Base-by-base conservation (phyloP, 2,329 filamentous ascomycete genomes). In the Arthroderma sp. region DNA sequence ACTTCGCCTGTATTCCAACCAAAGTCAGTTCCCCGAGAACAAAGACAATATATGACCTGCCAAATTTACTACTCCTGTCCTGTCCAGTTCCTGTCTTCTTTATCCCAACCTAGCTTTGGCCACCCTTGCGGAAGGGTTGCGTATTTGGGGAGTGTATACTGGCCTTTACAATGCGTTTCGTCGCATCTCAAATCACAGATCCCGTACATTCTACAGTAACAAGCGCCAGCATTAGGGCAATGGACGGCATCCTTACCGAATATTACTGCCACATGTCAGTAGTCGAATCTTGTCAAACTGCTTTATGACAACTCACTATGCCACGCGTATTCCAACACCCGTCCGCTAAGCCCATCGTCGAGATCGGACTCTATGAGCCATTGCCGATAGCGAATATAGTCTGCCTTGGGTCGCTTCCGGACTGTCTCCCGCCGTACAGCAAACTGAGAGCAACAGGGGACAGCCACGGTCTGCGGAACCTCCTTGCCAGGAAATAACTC, bases 191-290 rank as follows among this genome's bases (percentile, higher is more conserved):
- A 62, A 56, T 76, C 62, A 67, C 84, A 87, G 28, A 84, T 63
- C 0, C 83, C 83, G 63, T 82, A 87, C n/a, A 81, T 76, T 43
- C 82, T 80, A 70, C 84, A 87, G 67, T 86, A 86, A 66, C 84
- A 87, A 6, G 80, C 77, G 47, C 74, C 69, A 1, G 81, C 81
- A 17, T 73, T 71, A 0, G 84, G 84, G 62, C 84, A 87, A 62
- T 83, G 76, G 1, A 84, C 75, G 4, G 77, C 66, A 19, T 76
- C 69, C 61, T 80, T 79, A 55, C 79, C 79, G 58, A 63, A 61
- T 9, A 63, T 60, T 43, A 61, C 61, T 62, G 28, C 9, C 9
- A 8, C 17, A 35, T 56, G 35, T 25, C 9, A 55, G 15, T 7
- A 15, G n/a, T 19, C 19, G 11, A 11, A 9, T 21, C 9, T 23